Conservation (phyloP, 2,329 filamentous ascomycete genomes). For the Trichophaea hybrida region DNA sequence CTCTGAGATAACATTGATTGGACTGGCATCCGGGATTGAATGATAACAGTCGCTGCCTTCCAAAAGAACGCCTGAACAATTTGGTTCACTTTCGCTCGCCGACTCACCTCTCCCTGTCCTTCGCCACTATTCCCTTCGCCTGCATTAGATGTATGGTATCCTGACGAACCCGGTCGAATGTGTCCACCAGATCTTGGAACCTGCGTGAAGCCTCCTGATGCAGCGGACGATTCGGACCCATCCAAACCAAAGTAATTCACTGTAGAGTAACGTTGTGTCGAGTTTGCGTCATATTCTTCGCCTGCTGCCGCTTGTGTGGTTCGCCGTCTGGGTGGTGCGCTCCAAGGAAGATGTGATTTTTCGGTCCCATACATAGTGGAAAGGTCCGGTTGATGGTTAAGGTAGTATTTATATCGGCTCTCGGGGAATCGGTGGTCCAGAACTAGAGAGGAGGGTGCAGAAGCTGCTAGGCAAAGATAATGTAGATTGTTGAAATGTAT, state of each 20-base stretch:
- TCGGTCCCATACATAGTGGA: conserved; percentile 19
- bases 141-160: conserved; percentile 12
- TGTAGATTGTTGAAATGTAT: conserved; percentile 18
- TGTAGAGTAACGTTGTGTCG: conserved; percentile 16
- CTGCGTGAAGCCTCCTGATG: conserved; percentile 20
- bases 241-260: conserved; percentile 22
- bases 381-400: background rate
- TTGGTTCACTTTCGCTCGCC: conserved; percentile 23
- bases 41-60: conserved; percentile 23
- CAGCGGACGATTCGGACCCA: conserved; percentile 18
- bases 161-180: conserved; percentile 12
- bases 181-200: conserved; percentile 15
- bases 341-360: conserved; percentile 18
- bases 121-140: conserved; percentile 11
- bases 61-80: conserved; percentile 23
- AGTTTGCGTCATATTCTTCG: conserved; percentile 11
- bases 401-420: background rate
- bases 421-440: background rate
- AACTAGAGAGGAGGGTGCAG: background rate
- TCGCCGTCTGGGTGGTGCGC: conserved; percentile 13
- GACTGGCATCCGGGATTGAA: conserved; percentile 16
- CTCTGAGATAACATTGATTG: conserved; percentile 14
- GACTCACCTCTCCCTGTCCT: conserved; percentile 8
- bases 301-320: conserved; percentile 7
- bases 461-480: conserved; percentile 22